Base-by-base conservation (phyloP, 345 rosid genomes). In the Excoecaria cochinchinensis region DNA sequence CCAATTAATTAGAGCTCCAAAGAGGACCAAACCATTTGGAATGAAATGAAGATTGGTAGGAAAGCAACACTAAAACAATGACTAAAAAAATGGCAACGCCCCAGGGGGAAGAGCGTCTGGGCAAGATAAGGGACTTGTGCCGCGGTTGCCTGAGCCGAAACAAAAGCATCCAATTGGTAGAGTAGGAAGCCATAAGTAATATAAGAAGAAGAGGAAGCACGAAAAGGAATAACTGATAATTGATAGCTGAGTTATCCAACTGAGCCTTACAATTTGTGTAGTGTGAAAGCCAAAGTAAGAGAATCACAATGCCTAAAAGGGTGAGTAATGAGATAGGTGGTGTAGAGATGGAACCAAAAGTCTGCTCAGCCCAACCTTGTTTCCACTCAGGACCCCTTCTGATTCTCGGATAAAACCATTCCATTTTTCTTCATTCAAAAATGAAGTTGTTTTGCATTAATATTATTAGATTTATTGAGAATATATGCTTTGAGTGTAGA, bases 331-430 rank as follows among this genome's bases (percentile, higher is more conserved):
- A 85, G 16, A 74, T 61, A 0, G 93, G 87, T 4, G 87, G 90
- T 1, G 72, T 6, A 0, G 91, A 84, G 40, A 81, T 11, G 5
- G 93, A 85, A 39, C 79, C 24, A 59, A 83, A 10, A 50, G 87
- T 82, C 57, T 82, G 84, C 69, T 76, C 77, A 48, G 83, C 55
- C 90, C 90, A 84, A 14, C 89, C 86, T 17, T 82, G 87, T 79
- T 87, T 89, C 89, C 91, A 86, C 44, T 84, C 80, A 1, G 89
- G 90, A 42, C 87, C 90, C 69, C 89, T 85, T 83, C 90, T 86
- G 4, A 4, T 53, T 67, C 25, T 83, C 0, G 87, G 80, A 59
- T 85, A 77, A 4, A 83, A 60, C 91, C 89, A 86, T n/a, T 89
- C 92, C 90, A 84, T 86, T 76, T 31, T 44, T 15, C 9, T 38